Base-by-base conservation (phyloP, 2,329 filamentous ascomycete species). In the Colletotrichum ledebouriae region DNA sequence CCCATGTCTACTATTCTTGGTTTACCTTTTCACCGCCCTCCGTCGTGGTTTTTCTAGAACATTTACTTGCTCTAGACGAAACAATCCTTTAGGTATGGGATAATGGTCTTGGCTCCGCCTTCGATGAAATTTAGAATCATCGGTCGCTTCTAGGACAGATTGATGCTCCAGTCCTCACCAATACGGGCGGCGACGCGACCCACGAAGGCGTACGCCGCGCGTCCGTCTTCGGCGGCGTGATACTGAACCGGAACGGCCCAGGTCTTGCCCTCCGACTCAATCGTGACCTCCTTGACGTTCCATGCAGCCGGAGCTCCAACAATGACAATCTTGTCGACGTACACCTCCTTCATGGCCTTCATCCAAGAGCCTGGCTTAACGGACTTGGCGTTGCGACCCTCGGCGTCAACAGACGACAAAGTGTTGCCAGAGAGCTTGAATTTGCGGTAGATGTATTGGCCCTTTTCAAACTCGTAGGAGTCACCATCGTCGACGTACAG, bases 401-500 rank as follows among this genome's bases (percentile, higher is more conserved):
- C 88, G 6, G 91, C 84, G 71, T 97, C 89, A n/a, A 85, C 85
- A 1, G 92, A 94, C 5, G 83, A 83, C n/a, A 98, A 82, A 1
- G 83, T 84, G 15, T 86, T 85, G 68, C 80, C 82, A 33, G 83
- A 81, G 69, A 94, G 92, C 25, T 82, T 83, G 81, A 99, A 98
- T 69, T 84, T 86, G 67, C 94, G 92, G 81, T 97, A 91, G 73
- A 98, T 94, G 79, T 92, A 97, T 70, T 94, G 94, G 11, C 94
- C 95, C 71, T 89, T 84, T 78, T 97, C 85, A 76, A 93, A 94
- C 63, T 97, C 94, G 73, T 94, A 99, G 1, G 92, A 92, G 79
- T 98, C 94, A 55, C 96, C 96, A 72, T 99, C 96, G 76, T 99
- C 96, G 34, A 94, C 84, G 76, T 99, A 99, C 7, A 99, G 83